Percentiles rank a stretch among this genome's conserved stretches.
These are phyloP conservation scores for Alloteropsis semialata DNA, from an alignment of 176 grass and related monocot species.

Conservation along the genomic window DNA sequence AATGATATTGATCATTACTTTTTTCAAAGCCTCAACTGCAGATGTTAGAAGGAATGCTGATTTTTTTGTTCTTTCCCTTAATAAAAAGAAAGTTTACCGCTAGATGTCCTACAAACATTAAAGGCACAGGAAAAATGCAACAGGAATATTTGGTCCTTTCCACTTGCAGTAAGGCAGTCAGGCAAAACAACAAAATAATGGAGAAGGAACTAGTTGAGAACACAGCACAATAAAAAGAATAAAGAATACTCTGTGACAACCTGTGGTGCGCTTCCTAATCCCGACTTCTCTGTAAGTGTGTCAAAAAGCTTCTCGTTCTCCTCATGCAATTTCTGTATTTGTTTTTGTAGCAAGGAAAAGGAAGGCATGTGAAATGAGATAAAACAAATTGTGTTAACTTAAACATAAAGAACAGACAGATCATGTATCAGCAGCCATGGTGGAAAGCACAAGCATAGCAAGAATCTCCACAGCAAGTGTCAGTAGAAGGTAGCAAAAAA, in stretches of 20 bases:
- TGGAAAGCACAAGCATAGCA: neutral
- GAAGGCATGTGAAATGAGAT: slow-evolving; percentile 12
- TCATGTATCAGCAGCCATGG: neutral
- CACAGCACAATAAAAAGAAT: slow-evolving; percentile 6
- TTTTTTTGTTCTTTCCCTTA: slow-evolving; percentile 1
- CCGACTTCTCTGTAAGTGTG: slow-evolving; percentile 81
- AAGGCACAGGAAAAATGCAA: neutral
- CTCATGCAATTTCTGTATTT: slow-evolving; percentile 89
- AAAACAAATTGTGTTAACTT: slow-evolving; percentile 13
- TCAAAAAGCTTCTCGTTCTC: slow-evolving; percentile 97
- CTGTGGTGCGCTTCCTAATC: slow-evolving; percentile 62
- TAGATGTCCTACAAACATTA: neutral
- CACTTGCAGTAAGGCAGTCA: slow-evolving; percentile 7
- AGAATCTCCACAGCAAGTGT: slow-evolving; percentile 7
- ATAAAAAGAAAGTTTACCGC: neutral
- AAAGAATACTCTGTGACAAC: slow-evolving; percentile 37
- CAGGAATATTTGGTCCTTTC: neutral
- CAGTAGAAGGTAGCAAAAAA: slow-evolving; percentile 9
- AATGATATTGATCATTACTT: neutral
- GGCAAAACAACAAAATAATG: neutral
- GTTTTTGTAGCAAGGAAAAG: slow-evolving; percentile 17
- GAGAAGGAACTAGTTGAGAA: slow-evolving; percentile 17
- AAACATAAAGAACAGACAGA: slow-evolving; percentile 7
- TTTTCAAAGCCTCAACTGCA: neutral
- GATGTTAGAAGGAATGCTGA: slow-evolving; percentile 17